Conservation (phyloP, 2,329 filamentous ascomycete genomes). For the Xylariaceae sp. region DNA sequence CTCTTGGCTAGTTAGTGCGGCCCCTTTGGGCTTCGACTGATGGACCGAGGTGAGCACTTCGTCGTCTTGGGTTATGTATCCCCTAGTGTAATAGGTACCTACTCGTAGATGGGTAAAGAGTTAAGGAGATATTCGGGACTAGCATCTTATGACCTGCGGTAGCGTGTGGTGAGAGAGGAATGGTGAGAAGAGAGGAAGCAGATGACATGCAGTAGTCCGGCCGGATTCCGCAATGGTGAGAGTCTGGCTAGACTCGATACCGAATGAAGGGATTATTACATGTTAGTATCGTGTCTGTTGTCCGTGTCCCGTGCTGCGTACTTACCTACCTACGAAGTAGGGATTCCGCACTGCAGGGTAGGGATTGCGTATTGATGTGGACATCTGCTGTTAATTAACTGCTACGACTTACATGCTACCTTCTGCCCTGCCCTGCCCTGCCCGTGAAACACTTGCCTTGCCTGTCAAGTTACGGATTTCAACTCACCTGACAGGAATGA, state of each 20-base stretch:
- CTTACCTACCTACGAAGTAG: too few species aligned
- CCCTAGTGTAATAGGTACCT: neutral
- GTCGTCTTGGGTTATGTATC: neutral
- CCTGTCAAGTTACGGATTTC: too few species aligned
- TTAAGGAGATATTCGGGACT: too few species aligned
- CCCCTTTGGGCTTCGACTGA: neutral
- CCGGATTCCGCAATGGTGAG: constrained; percentile 8
- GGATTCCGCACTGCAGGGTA: neutral
- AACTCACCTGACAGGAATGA: too few species aligned
- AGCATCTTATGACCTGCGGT: too few species aligned
- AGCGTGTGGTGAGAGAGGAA: too few species aligned
- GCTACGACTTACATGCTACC: too few species aligned
- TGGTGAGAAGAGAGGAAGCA: neutral
- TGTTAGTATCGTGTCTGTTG: neutral
- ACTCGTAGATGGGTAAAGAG: too few species aligned
- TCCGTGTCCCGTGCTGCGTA: too few species aligned
- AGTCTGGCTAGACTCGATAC: neutral
- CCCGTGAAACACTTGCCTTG: too few species aligned
- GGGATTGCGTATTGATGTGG: neutral
- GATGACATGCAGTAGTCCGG: constrained; percentile 10
- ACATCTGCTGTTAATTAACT: too few species aligned
- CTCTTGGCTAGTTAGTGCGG: neutral
- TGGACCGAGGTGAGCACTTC: neutral
- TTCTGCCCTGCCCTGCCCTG: too few species aligned
- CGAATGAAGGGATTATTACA: neutral